These are phyloP conservation scores for Talaromyces liani DNA, from an alignment of 495 filamentous ascomycete genomes.

Conservation along the genomic window DNA sequence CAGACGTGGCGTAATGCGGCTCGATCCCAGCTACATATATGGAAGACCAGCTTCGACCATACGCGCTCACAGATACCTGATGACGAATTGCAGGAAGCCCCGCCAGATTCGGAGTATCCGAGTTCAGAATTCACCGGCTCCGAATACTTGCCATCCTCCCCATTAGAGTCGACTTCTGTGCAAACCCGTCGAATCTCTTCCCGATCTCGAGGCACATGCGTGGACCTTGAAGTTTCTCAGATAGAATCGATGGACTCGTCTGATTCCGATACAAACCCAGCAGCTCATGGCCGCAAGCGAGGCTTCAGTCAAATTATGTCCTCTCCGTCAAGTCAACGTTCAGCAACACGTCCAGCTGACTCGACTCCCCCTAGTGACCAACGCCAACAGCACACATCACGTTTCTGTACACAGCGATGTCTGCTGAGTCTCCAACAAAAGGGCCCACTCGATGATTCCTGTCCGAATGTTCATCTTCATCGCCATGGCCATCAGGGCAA, in stretches of 20 bases:
- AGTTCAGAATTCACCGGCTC: constrained; percentile 12
- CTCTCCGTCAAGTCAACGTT: too few relatives aligned
- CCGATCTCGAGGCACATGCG: constrained; percentile 17
- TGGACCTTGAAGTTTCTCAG: constrained; percentile 2
- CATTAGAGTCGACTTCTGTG: too few relatives aligned
- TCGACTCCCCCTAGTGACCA: too few relatives aligned
- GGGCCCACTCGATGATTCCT: too few relatives aligned
- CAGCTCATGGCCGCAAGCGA: constrained; percentile 17
- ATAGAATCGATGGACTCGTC: constrained; percentile 11
- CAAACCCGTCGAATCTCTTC: too few relatives aligned
- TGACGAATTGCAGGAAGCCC: constrained; percentile 14
- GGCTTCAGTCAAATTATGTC: constrained; percentile 18
- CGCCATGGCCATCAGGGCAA: too few relatives aligned
- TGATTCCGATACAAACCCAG: constrained; percentile 14
- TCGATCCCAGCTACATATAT: constrained; percentile 14
- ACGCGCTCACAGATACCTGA: constrained; percentile 16
- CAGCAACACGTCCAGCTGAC: too few relatives aligned
- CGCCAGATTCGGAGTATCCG: constrained; percentile 9
- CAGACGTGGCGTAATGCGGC: constrained; percentile 26
- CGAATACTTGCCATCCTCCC: constrained; percentile 4
- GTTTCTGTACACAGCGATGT: too few relatives aligned
- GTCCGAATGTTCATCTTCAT: too few relatives aligned
- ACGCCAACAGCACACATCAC: too few relatives aligned
- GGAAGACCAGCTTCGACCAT: constrained; percentile 18
- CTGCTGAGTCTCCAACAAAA: too few relatives aligned